A percentile compares a stretch with the other conserved stretches of the same genome.
These are phyloP conservation scores for Arachis monticola DNA, from an alignment of 331 rosid genomes.

Conservation along the genomic window DNA sequence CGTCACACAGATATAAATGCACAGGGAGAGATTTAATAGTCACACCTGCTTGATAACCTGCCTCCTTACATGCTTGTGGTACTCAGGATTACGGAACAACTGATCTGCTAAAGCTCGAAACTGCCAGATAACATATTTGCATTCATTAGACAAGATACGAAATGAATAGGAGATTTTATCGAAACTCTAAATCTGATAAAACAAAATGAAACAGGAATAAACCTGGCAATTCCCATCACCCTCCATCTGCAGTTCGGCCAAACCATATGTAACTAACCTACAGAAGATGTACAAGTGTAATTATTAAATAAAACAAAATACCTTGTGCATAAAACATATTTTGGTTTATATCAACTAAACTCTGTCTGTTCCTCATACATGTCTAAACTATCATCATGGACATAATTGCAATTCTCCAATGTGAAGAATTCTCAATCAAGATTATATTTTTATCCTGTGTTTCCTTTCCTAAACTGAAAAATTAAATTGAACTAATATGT, in stretches of 20 bases:
- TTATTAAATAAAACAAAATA: conserved; percentile 10
- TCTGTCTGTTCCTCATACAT: background rate
- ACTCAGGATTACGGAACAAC: conserved; percentile 75
- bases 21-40: conserved; percentile 32
- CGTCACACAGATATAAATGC: conserved; percentile 27
- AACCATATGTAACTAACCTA: conserved; percentile 86
- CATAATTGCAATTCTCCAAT: conserved; percentile 1
- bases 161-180: conserved; percentile 3
- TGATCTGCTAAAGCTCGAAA: conserved; percentile 99
- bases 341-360: conserved; percentile 12
- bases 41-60: conserved; percentile 90
- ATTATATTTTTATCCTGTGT: background rate
- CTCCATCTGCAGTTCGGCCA: conserved; percentile 90
- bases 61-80: conserved; percentile 94
- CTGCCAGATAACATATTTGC: conserved; percentile 53
- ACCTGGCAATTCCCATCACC: conserved; percentile 99
- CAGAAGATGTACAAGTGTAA: conserved; percentile 26
- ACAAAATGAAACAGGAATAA: conserved; percentile 1
- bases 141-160: conserved; percentile 30
- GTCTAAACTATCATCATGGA: conserved; percentile 5
- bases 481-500: background rate
- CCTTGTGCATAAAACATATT: too few species aligned
- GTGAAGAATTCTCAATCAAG: conserved; percentile 18
- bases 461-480: background rate
- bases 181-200: conserved; percentile 31